Evolutionary conservation across 495 filamentous ascomycete genomes (phyloP).

Genomic region (Lentithecium fluviatile): DNA sequence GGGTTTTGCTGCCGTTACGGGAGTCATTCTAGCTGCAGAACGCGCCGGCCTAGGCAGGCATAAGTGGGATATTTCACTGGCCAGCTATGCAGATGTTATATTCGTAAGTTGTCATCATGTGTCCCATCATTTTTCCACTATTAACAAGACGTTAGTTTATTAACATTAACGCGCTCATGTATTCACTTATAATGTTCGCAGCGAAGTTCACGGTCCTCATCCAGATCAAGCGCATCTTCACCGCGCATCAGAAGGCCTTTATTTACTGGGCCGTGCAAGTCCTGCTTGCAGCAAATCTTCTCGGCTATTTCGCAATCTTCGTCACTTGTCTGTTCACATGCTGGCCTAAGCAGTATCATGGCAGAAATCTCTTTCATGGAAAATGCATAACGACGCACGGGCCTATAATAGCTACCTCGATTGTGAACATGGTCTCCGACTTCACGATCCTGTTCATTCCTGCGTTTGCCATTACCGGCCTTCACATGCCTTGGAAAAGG

Average conservation of each 20-base stretch:
- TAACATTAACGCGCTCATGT: not conserved
- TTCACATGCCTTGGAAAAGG: conserved; percentile 17
- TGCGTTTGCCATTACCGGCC: not conserved
- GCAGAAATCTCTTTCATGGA: no score
- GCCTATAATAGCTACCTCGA: no score
- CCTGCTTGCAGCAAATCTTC: no score
- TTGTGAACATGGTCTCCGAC: not conserved
- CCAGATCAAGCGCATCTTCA: not conserved
- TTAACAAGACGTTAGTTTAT: no score
- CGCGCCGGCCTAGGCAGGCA: not conserved
- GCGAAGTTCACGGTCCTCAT: not conserved
- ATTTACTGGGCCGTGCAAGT: not conserved
- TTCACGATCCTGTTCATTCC: conserved; percentile 10
- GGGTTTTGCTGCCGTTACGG: not conserved
- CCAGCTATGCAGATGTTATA: no score
- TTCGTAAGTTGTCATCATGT: no score
- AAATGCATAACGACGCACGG: no score
- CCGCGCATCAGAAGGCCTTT: not conserved
- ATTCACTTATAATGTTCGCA: not conserved
- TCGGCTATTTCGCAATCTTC: no score
- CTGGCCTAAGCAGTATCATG: no score
- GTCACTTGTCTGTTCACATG: no score
- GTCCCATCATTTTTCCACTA: no score
- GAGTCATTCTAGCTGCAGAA: not conserved
- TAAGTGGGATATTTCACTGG: no score